Percentiles rank a stretch among this genome's conserved stretches.
Conservation (phyloP, 2,329 filamentous ascomycete species). For the Aspergillus versicolor region DNA sequence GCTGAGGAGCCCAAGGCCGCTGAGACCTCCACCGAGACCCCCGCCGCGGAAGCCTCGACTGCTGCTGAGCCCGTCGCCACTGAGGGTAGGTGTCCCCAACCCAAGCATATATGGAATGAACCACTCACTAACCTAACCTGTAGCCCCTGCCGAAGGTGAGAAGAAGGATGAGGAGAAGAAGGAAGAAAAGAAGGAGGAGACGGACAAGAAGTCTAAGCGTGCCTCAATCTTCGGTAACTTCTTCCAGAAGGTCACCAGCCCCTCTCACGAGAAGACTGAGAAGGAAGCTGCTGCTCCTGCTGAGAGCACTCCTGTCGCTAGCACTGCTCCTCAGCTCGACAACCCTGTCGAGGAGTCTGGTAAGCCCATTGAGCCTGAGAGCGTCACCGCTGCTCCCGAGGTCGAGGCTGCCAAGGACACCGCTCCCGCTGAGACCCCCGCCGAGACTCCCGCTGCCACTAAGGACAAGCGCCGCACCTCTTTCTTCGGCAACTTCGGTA, state of each 20-base stretch:
- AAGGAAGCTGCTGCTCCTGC: slow-evolving; percentile 50
- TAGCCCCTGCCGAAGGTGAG: slow-evolving; percentile 45
- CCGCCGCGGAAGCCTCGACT: slow-evolving; percentile 17
- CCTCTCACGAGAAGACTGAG: slow-evolving; percentile 47
- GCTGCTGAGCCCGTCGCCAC: slow-evolving; percentile 10
- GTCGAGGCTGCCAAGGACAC: slow-evolving; percentile 34
- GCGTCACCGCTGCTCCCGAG: slow-evolving; percentile 46
- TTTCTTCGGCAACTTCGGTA: slow-evolving; percentile 54
- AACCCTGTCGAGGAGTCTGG: slow-evolving; percentile 42
- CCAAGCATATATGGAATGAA: not conserved
- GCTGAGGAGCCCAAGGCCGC: slow-evolving; percentile 41
- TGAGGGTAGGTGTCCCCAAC: slow-evolving; percentile 21
- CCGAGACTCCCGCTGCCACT: slow-evolving; percentile 34
- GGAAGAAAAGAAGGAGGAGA: slow-evolving; percentile 34
- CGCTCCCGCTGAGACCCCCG: slow-evolving; percentile 30
- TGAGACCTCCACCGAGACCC: slow-evolving; percentile 17
- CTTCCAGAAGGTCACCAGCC: slow-evolving; percentile 65
- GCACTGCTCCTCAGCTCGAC: slow-evolving; percentile 50
- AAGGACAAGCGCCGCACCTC: slow-evolving; percentile 54
- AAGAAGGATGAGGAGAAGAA: slow-evolving; percentile 21
- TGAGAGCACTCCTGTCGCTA: slow-evolving; percentile 47
- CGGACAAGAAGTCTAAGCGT: slow-evolving; percentile 66
- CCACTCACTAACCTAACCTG: slow-evolving; percentile 29
- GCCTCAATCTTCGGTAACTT: slow-evolving; percentile 79
- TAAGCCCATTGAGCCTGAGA: slow-evolving; percentile 42